phyloP scores from a whole-genome alignment of 176 grass and related monocot species.

The Saccharum spontaneum region DNA sequence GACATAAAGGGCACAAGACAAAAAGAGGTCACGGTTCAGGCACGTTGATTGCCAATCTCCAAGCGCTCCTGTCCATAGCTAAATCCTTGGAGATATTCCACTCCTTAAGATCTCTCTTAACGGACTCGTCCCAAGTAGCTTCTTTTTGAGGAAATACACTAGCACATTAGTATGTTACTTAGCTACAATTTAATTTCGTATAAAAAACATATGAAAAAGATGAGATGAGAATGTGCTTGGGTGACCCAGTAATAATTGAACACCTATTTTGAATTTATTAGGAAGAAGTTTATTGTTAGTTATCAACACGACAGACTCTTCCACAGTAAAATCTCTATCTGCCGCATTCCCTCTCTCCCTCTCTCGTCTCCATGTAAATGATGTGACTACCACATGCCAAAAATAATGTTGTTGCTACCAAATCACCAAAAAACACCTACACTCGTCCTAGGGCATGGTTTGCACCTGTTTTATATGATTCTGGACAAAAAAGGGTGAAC shows the following conservation, averaged over 20 bases:
- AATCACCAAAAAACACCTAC: not conserved
- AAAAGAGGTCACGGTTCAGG: too few species aligned
- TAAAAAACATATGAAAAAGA: constrained; percentile 13
- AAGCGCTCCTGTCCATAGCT: too few species aligned
- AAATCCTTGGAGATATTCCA: too few species aligned
- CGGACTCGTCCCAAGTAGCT: too few species aligned
- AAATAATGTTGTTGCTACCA: not conserved
- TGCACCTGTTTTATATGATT: not conserved
- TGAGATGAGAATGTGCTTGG: constrained; percentile 18
- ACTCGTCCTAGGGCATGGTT: not conserved
- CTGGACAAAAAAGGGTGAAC: not conserved
- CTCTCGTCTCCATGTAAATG: not conserved
- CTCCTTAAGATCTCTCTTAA: too few species aligned
- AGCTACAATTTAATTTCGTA: not conserved
- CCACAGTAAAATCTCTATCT: not conserved
- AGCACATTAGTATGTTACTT: not conserved
- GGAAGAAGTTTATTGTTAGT: not conserved
- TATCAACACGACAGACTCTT: not conserved
- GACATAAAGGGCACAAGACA: too few species aligned
- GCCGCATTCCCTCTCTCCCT: not conserved
- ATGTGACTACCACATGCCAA: not conserved
- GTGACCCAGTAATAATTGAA: not conserved
- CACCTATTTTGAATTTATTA: not conserved
- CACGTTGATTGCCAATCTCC: too few species aligned
- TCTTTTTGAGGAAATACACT: not conserved